These are phyloP conservation scores for Acanthamoeba triangularis DNA, from an alignment of 208 protist genomes.

Conservation along the genomic window DNA sequence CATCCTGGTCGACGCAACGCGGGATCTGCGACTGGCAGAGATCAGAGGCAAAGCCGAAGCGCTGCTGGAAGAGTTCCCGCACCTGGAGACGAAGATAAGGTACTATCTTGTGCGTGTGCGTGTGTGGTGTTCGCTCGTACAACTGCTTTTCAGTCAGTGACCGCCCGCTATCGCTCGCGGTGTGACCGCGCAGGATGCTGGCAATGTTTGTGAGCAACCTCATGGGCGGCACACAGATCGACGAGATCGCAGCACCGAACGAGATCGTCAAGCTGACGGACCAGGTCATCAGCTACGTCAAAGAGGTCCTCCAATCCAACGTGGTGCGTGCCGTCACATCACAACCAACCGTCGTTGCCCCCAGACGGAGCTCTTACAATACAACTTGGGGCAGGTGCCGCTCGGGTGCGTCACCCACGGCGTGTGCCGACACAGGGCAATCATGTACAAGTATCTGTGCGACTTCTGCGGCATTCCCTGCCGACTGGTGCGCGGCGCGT, in stretches of 20 bases:
- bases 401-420: conserved; percentile 69
- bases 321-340: neutral
- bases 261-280: conserved; percentile 13
- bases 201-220: conserved; percentile 59
- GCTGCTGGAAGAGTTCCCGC: conserved; percentile 13
- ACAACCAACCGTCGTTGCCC: neutral
- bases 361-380: neutral
- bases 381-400: neutral
- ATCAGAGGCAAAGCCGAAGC: neutral
- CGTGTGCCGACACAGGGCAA: conserved; percentile 77
- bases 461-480: conserved; percentile 74
- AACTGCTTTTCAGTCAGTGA: neutral
- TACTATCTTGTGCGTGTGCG: neutral
- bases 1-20: conserved; percentile 24
- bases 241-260: conserved; percentile 24
- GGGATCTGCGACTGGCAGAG: conserved; percentile 18
- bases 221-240: conserved; percentile 51
- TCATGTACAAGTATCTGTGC: conserved; percentile 80
- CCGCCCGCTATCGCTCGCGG: neutral
- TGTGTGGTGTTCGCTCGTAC: neutral
- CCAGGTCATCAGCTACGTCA: conserved; percentile 22
- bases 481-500: conserved; percentile 71
- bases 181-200: neutral
- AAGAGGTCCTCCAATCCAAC: conserved; percentile 40
- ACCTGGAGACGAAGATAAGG: conserved; percentile 60